Conservation (phyloP, 2,329 filamentous ascomycete genomes). For the Blastomyces silverae region DNA sequence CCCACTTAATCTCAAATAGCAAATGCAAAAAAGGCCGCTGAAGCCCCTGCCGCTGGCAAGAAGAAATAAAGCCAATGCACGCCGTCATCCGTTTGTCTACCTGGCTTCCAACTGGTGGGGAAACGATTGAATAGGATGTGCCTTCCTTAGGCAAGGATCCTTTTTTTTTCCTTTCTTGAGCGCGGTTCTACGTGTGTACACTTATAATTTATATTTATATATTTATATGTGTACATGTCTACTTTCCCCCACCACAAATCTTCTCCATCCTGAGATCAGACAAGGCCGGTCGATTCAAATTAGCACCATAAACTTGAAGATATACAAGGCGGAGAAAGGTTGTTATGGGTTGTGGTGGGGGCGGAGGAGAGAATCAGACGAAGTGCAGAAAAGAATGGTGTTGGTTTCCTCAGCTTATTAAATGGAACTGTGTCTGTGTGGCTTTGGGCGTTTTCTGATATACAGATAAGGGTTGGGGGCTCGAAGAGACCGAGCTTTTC, state of each 20-base stretch:
- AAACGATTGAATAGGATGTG: not conserved
- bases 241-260: not conserved
- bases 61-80: not conserved
- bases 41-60: conserved; percentile 3
- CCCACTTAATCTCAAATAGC: conserved; percentile 12
- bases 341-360: not conserved
- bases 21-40: conserved; percentile 19
- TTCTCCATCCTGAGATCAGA: conserved; percentile 13
- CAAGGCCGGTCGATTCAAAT: not conserved
- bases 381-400: not conserved
- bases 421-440: not conserved
- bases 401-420: not conserved
- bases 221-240: conserved; percentile 1
- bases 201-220: not conserved
- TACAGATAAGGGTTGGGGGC: not conserved
- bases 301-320: not conserved
- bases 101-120: not conserved
- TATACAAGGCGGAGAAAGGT: not conserved
- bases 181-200: not conserved
- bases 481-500: not conserved
- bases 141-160: not conserved
- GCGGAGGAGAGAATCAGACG: not conserved
- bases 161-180: not conserved
- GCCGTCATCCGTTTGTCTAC: not conserved
- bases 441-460: not conserved